Conservation (phyloP, 257 asterid species). For the Anisodus tanguticus region DNA sequence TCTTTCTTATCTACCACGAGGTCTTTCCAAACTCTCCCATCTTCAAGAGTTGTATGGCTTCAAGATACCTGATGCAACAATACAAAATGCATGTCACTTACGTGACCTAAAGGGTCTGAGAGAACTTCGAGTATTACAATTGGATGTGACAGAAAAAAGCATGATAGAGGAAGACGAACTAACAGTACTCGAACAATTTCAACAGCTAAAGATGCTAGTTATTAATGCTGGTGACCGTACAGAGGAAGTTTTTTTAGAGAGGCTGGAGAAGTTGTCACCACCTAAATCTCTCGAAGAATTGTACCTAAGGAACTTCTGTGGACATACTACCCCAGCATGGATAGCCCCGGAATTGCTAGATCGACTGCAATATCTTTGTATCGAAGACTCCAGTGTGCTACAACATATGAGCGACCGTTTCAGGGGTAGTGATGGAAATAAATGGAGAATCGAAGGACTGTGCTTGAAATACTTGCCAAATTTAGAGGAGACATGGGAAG, state of each 20-base stretch:
- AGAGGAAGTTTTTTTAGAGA: neutral
- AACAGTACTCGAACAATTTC: conserved; percentile 22
- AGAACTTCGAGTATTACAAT: conserved; percentile 35
- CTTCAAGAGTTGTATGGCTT: conserved; percentile 45
- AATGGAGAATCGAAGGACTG: conserved; percentile 36
- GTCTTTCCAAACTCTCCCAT: conserved; percentile 31
- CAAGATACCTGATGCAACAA: conserved; percentile 24
- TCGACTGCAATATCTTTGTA: conserved; percentile 38
- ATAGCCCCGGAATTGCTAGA: conserved; percentile 33
- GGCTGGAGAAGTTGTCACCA: conserved; percentile 28
- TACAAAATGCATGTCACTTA: conserved; percentile 27
- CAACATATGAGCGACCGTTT: conserved; percentile 7
- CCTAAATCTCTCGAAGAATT: conserved; percentile 30
- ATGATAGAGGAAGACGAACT: conserved; percentile 35
- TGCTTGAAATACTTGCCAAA: conserved; percentile 39
- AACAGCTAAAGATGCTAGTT: conserved; percentile 32
- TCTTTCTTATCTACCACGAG: conserved; percentile 34
- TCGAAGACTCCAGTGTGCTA: conserved; percentile 32
- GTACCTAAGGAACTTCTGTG: conserved; percentile 38
- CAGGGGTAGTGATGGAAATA: neutral
- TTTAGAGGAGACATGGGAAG: conserved; percentile 31
- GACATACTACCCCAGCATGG: conserved; percentile 40
- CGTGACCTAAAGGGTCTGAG: conserved; percentile 34
- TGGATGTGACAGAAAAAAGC: conserved; percentile 36
- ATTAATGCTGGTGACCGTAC: neutral